Percentiles rank a stretch among this genome's conserved stretches.
phyloP scores from a whole-genome alignment of 2,329 filamentous ascomycete species.

The Paracorniculantispora psalliotae region DNA sequence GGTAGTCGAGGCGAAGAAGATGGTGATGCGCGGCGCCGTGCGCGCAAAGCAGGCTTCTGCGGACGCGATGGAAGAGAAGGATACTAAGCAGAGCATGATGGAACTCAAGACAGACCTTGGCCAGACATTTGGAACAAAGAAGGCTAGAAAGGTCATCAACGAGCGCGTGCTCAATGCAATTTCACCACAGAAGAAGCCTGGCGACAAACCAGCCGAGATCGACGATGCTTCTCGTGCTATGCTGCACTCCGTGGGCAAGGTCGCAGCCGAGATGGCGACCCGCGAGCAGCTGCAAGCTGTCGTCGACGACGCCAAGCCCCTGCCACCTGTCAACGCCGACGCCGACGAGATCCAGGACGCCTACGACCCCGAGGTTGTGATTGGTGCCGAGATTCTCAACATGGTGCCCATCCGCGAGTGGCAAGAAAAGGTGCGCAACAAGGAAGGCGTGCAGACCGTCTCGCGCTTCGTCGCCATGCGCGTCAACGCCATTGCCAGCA shows the following conservation, averaged over 20 bases:
- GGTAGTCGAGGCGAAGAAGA: slow-evolving; percentile 59
- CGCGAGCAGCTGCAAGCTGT: slow-evolving; percentile 59
- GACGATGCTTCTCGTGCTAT: slow-evolving; percentile 54
- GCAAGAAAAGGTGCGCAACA: slow-evolving; percentile 60
- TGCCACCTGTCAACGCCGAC: slow-evolving; percentile 63
- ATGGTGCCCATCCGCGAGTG: slow-evolving; percentile 68
- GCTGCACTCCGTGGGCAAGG: slow-evolving; percentile 57
- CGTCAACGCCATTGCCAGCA: slow-evolving; percentile 48
- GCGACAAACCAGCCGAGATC: slow-evolving; percentile 42
- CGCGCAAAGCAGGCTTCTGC: slow-evolving; percentile 49
- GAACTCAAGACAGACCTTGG: slow-evolving; percentile 66
- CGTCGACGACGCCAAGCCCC: slow-evolving; percentile 64
- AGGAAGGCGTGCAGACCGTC: slow-evolving; percentile 49
- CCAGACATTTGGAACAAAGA: slow-evolving; percentile 78
- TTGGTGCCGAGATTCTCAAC: slow-evolving; percentile 63
- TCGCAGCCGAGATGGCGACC: slow-evolving; percentile 62
- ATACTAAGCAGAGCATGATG: slow-evolving; percentile 45
- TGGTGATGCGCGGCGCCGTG: slow-evolving; percentile 55
- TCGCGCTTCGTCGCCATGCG: slow-evolving; percentile 64
- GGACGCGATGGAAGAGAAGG: slow-evolving; percentile 37
- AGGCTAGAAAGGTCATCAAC: slow-evolving; percentile 72
- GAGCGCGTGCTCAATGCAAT: slow-evolving; percentile 69
- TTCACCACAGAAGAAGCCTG: slow-evolving; percentile 33
- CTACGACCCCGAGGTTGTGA: slow-evolving; percentile 61
- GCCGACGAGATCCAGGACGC: slow-evolving; percentile 67